Conservation (phyloP, 345 rosid species). For the Linum trigynum region DNA sequence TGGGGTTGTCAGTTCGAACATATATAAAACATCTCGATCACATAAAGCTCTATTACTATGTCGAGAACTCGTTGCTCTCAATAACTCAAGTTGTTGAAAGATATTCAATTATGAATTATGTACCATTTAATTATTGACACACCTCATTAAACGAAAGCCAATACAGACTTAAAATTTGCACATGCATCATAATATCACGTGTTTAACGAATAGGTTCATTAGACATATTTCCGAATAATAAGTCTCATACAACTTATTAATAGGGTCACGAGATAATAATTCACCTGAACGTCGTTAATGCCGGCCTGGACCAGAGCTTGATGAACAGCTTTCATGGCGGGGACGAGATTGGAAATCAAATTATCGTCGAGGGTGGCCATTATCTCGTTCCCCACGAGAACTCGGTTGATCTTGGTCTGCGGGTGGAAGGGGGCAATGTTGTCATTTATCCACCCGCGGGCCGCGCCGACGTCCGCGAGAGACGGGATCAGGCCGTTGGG, state of each 20-base stretch:
- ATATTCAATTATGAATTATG: too few species aligned
- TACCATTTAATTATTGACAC: too few species aligned
- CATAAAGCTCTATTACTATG: too few species aligned
- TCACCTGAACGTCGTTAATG: not conserved
- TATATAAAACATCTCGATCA: too few species aligned
- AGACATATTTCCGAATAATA: too few species aligned
- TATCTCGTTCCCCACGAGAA: conserved; percentile 25
- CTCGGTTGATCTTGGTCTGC: conserved; percentile 21
- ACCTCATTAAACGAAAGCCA: too few species aligned
- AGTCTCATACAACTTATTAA: not conserved
- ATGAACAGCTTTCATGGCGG: conserved; percentile 17
- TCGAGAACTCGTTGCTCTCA: too few species aligned
- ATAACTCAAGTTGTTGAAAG: too few species aligned
- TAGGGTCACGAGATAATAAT: not conserved
- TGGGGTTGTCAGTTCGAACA: too few species aligned
- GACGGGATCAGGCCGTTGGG: conserved; percentile 6
- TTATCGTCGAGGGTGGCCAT: conserved; percentile 14
- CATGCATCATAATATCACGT: too few species aligned
- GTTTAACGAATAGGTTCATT: not conserved
- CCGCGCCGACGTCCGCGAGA: conserved; percentile 15
- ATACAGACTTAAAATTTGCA: too few species aligned
- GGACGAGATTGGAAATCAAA: conserved; percentile 12
- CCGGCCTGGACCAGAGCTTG: conserved; percentile 10
- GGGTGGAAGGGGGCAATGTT: conserved; percentile 22
- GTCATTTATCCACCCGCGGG: conserved; percentile 17